Evolutionary conservation across 179 eudicot species (phyloP), one percentile per base, ranked within the genome.

Genomic region (Beta macrorhiza): DNA sequence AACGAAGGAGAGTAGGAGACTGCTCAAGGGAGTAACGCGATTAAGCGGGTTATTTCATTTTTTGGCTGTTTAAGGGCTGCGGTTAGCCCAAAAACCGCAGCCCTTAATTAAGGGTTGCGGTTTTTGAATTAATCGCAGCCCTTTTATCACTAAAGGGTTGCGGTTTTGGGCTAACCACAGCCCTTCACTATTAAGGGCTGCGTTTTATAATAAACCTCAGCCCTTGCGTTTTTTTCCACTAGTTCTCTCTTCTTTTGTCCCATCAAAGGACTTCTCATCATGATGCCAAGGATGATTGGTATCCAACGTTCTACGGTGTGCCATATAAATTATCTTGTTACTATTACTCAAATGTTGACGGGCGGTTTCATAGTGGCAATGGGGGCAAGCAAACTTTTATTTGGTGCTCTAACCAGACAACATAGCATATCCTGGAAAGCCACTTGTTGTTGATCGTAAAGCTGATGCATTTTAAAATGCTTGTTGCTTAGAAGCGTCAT

Each of bases 401-500:
- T 56, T 56, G 59, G 59, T 56, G 59, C 59, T 56, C 59, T 37
- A 3, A n/a, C n/a, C n/a, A n/a, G n/a, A n/a, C n/a, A n/a, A n/a
- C n/a, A n/a, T n/a, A n/a, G n/a, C n/a, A n/a, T 49, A 47, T 0
- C 15, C 5, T 47, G 22, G 37, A 51, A 72, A 49, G 37, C n/a
- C 58, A 72, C 8, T 72, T 3, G 25, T 51, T 2, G 57, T 51
- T 9, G 9, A 53, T 20, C 29, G 6, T 52, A 22, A 73, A 73
- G 58, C 32, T 64, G 68, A 64, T 64, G 68, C 68, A 64, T 64
- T 15, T 64, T 64, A n/a, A 42, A 56, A 56, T 56, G 59, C 15
- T 56, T 12, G 59, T 0, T 14, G 1, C 59, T 56, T 56, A 3
- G 0, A 22, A 5, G 68, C 42, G 10, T 64, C 68, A 25, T 64